Percentiles rank a stretch among this genome's conserved stretches.
Conservation (phyloP, 352 stramenopile genomes). For the Phytophthora syringae region DNA sequence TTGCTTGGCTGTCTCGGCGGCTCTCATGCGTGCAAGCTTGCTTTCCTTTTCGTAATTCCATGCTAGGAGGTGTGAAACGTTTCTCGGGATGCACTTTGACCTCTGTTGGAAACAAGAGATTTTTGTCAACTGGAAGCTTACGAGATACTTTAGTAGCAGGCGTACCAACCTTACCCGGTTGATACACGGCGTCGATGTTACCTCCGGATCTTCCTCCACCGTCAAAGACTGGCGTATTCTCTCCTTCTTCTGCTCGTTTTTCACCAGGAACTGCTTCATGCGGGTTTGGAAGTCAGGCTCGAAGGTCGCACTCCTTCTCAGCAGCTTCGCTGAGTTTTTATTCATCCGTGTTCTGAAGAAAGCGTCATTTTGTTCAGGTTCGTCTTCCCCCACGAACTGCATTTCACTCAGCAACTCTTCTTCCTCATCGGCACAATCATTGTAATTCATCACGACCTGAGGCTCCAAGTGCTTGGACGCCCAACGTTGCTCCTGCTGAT, state of each 20-base stretch:
- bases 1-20: slow-evolving; percentile 39
- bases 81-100: slow-evolving; percentile 64
- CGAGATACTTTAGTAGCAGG: too few relatives aligned
- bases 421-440: slow-evolving; percentile 3
- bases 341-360: slow-evolving; percentile 19
- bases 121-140: too few relatives aligned
- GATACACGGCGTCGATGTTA: slow-evolving; percentile 51
- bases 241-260: slow-evolving; percentile 54
- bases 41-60: slow-evolving; percentile 69
- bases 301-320: slow-evolving; percentile 55
- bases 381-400: slow-evolving; percentile 4
- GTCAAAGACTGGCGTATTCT: slow-evolving; percentile 49
- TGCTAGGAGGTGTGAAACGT: slow-evolving; percentile 64
- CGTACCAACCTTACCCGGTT: slow-evolving; percentile 47
- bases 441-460: background rate
- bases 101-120: slow-evolving; percentile 33
- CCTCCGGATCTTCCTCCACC: slow-evolving; percentile 32
- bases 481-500: background rate
- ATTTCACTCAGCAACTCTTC: slow-evolving; percentile 6
- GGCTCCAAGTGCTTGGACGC: background rate
- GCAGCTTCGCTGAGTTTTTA: slow-evolving; percentile 46
- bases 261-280: slow-evolving; percentile 59
- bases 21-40: slow-evolving; percentile 55
- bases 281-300: slow-evolving; percentile 70
- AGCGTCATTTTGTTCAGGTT: background rate